These are phyloP conservation scores for Lepidium sativum DNA, from an alignment of 345 rosid species.

Conservation along the genomic window DNA sequence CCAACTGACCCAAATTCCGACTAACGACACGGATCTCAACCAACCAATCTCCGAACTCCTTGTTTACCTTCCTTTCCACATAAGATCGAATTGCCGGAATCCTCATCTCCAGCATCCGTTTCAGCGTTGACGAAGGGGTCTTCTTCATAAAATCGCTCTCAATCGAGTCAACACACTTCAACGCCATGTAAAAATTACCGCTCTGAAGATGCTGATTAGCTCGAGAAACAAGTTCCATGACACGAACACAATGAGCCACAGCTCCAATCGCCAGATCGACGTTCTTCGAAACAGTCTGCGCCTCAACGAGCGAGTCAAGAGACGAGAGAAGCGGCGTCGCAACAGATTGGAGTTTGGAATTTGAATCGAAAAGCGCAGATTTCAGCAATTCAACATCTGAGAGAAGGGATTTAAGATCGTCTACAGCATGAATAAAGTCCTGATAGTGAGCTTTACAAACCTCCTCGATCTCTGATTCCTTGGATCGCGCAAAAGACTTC, in stretches of 20 bases:
- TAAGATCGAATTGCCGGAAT: slow-evolving; percentile 72
- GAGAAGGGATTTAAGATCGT: slow-evolving; percentile 93
- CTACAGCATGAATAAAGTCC: slow-evolving; percentile 93
- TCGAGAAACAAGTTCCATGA: slow-evolving; percentile 73
- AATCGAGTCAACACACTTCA: slow-evolving; percentile 70
- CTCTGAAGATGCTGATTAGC: slow-evolving; percentile 62
- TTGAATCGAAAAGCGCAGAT: slow-evolving; percentile 80
- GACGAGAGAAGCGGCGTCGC: slow-evolving; percentile 70
- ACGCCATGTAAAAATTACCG: slow-evolving; percentile 74
- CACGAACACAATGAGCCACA: slow-evolving; percentile 43
- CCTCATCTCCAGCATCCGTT: slow-evolving; percentile 76
- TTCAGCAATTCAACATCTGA: slow-evolving; percentile 93
- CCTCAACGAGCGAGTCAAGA: slow-evolving; percentile 72
- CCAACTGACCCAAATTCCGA: slow-evolving; percentile 84
- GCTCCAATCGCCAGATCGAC: slow-evolving; percentile 59
- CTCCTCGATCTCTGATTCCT: slow-evolving; percentile 95
- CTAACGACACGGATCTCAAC: slow-evolving; percentile 95
- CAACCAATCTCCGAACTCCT: slow-evolving; percentile 91
- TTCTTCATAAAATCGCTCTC: slow-evolving; percentile 54
- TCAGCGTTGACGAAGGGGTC: slow-evolving; percentile 68
- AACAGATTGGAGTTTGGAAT: slow-evolving; percentile 75
- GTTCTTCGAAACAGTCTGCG: slow-evolving; percentile 60
- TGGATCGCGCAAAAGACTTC: slow-evolving; percentile 78
- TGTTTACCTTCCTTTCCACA: slow-evolving; percentile 77
- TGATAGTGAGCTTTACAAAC: slow-evolving; percentile 98